Percentiles rank a stretch among this genome's conserved stretches.
Conservation (phyloP, 805 yeast genomes). For the Saturnispora ahearnii region DNA sequence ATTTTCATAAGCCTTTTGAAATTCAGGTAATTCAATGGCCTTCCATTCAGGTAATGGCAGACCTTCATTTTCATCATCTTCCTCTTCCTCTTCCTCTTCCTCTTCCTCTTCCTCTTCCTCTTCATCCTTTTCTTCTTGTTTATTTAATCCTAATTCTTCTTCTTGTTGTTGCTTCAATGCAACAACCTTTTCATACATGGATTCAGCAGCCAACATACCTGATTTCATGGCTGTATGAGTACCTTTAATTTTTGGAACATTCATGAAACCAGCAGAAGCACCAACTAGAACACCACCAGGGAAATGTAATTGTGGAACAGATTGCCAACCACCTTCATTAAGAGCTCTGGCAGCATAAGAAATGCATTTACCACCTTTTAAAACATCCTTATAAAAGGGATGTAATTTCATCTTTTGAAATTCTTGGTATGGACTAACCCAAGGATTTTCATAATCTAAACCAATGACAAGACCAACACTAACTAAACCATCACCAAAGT, state of each 20-base stretch:
- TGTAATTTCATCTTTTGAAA: slow-evolving; percentile 92
- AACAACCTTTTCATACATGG: slow-evolving; percentile 46
- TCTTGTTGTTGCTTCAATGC: slow-evolving; percentile 35
- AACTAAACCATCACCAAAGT: slow-evolving; percentile 88
- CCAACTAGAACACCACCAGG: slow-evolving; percentile 97
- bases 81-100: too few species aligned
- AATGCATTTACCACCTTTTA: slow-evolving; percentile 86
- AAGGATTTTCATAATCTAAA: slow-evolving; percentile 89
- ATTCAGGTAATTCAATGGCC: slow-evolving; percentile 44
- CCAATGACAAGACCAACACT: slow-evolving; percentile 94
- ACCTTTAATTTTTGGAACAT: slow-evolving; percentile 96
- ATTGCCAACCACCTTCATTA: slow-evolving; percentile 94
- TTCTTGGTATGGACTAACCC: slow-evolving; percentile 91
- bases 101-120: slow-evolving; percentile 36
- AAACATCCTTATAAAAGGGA: slow-evolving; percentile 65
- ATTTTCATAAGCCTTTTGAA: slow-evolving; percentile 53
- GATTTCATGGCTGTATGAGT: slow-evolving; percentile 96
- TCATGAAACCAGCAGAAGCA: slow-evolving; percentile 92
- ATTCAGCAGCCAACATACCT: slow-evolving; percentile 92
- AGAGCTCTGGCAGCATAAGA: slow-evolving; percentile 94
- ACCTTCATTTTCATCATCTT: slow-evolving; percentile 32
- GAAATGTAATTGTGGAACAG: slow-evolving; percentile 81
- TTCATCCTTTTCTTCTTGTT: slow-evolving; percentile 22
- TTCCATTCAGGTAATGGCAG: slow-evolving; percentile 29
- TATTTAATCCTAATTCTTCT: slow-evolving; percentile 30